These are phyloP conservation scores for Gossypium gossypioides DNA, from an alignment of 441 rosid species.

Conservation along the genomic window DNA sequence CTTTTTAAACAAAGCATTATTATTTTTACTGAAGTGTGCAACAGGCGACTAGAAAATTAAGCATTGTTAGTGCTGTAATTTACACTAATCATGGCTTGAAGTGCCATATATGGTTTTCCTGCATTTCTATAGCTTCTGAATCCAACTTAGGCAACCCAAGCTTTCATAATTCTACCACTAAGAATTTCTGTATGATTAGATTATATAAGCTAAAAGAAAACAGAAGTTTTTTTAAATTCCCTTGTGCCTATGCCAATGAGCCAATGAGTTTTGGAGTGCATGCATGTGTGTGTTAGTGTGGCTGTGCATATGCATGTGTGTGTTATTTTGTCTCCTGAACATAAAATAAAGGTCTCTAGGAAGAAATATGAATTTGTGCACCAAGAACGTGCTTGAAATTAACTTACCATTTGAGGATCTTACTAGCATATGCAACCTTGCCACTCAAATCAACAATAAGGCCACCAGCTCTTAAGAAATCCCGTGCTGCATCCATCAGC, in stretches of 20 bases:
- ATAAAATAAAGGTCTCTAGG: not conserved
- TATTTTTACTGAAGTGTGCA: not conserved
- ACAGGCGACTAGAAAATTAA: not conserved
- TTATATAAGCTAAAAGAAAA: not conserved
- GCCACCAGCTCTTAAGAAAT: slow-evolving; percentile 66
- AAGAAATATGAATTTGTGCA: not conserved
- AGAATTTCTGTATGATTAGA: not conserved
- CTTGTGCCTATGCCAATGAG: not conserved
- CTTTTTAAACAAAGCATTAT: not conserved
- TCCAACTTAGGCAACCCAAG: not conserved
- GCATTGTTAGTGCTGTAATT: not conserved
- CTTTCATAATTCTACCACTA: not conserved
- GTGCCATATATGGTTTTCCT: not conserved
- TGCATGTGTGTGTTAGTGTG: not conserved
- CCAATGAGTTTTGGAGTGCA: not conserved
- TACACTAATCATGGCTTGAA: not conserved
- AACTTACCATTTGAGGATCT: slow-evolving; percentile 63
- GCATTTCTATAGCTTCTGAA: not conserved
- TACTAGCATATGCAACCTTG: slow-evolving; percentile 46
- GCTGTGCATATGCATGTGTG: not conserved
- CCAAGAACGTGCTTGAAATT: not conserved
- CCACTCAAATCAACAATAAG: slow-evolving; percentile 42
- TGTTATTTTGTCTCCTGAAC: not conserved
- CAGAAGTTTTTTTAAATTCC: not conserved
- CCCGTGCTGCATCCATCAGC: slow-evolving; percentile 56